These are phyloP conservation scores for Corinectria fuckeliana DNA, from an alignment of 2,329 filamentous ascomycete genomes.

Conservation along the genomic window DNA sequence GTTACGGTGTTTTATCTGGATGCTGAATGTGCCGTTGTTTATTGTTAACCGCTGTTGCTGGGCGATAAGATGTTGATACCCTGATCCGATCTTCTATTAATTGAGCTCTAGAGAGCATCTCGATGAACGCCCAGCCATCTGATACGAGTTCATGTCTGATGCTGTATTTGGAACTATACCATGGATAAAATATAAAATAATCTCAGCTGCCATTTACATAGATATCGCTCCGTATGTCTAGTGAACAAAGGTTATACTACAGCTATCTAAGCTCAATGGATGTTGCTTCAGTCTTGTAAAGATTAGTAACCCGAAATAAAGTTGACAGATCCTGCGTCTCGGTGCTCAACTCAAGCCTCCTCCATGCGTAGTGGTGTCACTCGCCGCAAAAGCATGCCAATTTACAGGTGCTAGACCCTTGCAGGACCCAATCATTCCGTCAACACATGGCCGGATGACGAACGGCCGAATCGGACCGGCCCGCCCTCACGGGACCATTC, in stretches of 20 bases:
- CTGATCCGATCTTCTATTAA: constrained; percentile 9
- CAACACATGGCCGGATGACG: not conserved
- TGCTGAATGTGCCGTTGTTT: constrained; percentile 3
- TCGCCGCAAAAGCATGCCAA: too few species aligned
- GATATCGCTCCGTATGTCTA: not conserved
- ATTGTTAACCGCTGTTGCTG: not conserved
- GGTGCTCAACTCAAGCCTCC: too few species aligned
- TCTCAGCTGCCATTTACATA: not conserved
- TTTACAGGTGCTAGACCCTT: not conserved
- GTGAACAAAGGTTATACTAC: not conserved
- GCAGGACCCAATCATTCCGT: not conserved
- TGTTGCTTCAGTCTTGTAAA: not conserved
- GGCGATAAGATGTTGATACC: constrained; percentile 18
- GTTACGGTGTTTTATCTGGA: constrained; percentile 5
- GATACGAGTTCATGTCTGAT: not conserved
- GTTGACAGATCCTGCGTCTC: too few species aligned
- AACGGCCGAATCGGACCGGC: not conserved
- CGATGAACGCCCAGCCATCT: not conserved
- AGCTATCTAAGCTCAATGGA: not conserved
- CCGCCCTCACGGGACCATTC: not conserved
- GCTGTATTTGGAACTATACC: not conserved
- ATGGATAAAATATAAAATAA: not conserved
- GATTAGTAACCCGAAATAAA: too few species aligned
- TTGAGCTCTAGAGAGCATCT: not conserved
- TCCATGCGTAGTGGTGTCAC: not conserved